Conservation (phyloP, 805 yeast species). For the Kazachstania bromeliacearum region DNA sequence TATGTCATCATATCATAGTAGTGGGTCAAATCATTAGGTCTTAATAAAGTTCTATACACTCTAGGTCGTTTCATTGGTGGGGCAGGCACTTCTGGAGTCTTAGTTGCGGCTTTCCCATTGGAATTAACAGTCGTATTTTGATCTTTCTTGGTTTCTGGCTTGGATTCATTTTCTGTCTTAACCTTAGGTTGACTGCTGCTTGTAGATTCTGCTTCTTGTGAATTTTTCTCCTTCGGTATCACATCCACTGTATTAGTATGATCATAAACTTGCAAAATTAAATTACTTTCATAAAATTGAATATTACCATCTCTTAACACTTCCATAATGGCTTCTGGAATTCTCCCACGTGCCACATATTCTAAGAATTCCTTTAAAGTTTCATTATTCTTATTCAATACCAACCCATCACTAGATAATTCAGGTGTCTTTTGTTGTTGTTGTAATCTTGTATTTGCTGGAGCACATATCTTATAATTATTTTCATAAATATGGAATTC, state of each 20-base stretch:
- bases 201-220: no score
- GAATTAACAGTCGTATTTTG: not conserved
- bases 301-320: constrained; percentile 80
- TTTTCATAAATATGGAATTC: constrained; percentile 88
- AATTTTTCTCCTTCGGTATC: constrained; percentile 10
- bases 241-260: constrained; percentile 48
- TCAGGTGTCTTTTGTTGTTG: constrained; percentile 31
- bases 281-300: constrained; percentile 79
- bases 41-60: constrained; percentile 64
- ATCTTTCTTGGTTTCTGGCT: not conserved
- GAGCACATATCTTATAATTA: constrained; percentile 84
- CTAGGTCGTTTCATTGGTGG: constrained; percentile 43
- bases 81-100: not conserved
- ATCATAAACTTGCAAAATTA: constrained; percentile 78
- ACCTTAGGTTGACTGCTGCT: not conserved
- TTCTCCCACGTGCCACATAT: constrained; percentile 69
- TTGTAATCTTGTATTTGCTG: constrained; percentile 31
- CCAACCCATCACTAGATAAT: constrained; percentile 52
- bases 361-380: constrained; percentile 71
- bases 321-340: constrained; percentile 85
- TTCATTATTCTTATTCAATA: constrained; percentile 64
- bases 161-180: not conserved
- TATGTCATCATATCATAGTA: constrained; percentile 81
- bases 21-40: constrained; percentile 71
- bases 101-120: not conserved